Evolutionary conservation across 768 basidiomycete genomes (phyloP), one percentile per base, ranked within the genome.

Genomic region (Tylopilus felleus): DNA sequence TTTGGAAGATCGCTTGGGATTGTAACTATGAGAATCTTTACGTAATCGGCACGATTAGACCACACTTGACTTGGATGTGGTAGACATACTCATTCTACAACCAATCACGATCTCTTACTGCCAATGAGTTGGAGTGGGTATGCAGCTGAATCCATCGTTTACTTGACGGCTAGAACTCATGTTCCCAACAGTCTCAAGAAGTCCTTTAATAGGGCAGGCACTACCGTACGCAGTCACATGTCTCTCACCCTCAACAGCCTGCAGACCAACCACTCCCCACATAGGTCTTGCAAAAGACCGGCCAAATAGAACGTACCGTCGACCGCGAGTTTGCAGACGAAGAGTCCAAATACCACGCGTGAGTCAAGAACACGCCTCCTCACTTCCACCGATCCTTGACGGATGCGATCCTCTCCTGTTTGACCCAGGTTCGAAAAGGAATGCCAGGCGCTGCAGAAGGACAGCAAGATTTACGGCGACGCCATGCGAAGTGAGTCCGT

Each of bases 251-350:
- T 54, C 38, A 39, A 39, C 31, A 47, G 13, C 29, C 28, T 17
- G 22, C 51, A 50, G 51, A 58, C 58, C 48, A 47, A 45, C 17
- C 5, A 17, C 21, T 51, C 36, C 59, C 51, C 28, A 25, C 47
- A 40, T 66, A 93, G 90, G 80, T 98, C 63, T 80, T 96, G 70
- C 95, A 98, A 79, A 98, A 98, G 83, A 96, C 95, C 1, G 96
- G 96, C 52, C 95, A 98, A 73, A 93, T 98, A 55, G 96, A 98
- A 69, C 80, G 94, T 27, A 98, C 96, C 0, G 83, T 97, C 23
- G 96, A 98, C 72, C 77, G 90, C 47, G 94, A 98, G 65, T 98
- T 97, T 65, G 79, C 86, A 14, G 88, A 94, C 53, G 95, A 97
- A 71, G 93, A 97, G 69, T 82, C 85, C 45, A 90, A 94, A 68